Conservation (phyloP, 2,329 filamentous ascomycete species). For the Colletotrichum abscissum region DNA sequence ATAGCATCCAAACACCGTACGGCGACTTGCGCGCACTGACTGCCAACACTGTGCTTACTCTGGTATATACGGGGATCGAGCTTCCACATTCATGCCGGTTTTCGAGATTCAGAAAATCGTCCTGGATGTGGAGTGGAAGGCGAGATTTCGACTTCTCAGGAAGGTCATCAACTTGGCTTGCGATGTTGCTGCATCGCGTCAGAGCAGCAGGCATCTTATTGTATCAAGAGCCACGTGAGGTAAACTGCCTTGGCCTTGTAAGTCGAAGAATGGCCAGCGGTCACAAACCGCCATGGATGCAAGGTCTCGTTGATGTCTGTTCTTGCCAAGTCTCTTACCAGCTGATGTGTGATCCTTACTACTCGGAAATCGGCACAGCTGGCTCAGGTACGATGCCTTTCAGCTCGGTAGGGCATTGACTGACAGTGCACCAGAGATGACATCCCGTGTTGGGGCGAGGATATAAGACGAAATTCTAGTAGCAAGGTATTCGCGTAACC, state of each 20-base stretch:
- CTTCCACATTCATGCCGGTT: neutral
- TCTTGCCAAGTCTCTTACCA: neutral
- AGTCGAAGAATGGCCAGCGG: neutral
- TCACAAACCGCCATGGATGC: neutral
- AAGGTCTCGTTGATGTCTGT: neutral
- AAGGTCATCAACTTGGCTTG: neutral
- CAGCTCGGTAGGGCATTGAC: conserved; percentile 3
- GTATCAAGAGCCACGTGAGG: neutral
- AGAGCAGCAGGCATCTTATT: no score
- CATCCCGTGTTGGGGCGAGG: neutral
- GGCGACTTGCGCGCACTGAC: neutral
- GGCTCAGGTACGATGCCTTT: conserved; percentile 4
- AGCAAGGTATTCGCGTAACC: neutral
- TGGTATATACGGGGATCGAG: neutral
- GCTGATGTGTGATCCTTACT: neutral
- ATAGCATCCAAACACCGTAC: neutral
- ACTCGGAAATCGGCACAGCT: conserved; percentile 18
- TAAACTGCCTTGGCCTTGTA: neutral
- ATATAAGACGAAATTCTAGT: conserved; percentile 21
- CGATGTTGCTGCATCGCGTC: neutral
- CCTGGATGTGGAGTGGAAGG: neutral
- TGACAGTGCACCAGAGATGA: conserved; percentile 15
- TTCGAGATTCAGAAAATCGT: neutral
- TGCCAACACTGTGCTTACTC: neutral
- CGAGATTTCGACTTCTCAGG: neutral